These are phyloP conservation scores for Solanum tarijense DNA, from an alignment of 257 asterid genomes.

Conservation along the genomic window DNA sequence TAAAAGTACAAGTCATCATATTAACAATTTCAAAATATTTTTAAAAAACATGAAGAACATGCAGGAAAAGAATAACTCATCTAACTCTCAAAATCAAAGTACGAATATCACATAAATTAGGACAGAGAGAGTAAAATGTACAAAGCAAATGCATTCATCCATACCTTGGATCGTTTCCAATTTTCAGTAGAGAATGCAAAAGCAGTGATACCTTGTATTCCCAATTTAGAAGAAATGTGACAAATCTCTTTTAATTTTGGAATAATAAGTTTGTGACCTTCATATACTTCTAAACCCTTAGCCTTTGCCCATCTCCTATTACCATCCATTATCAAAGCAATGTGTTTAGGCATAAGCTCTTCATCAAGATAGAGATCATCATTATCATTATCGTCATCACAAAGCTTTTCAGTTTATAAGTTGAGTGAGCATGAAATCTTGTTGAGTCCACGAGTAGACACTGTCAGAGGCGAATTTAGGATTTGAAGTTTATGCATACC, in stretches of 20 bases:
- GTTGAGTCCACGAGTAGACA: not conserved
- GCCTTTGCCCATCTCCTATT: not conserved
- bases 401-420: not conserved
- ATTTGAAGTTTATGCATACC: not conserved
- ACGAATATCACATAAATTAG: not conserved
- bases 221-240: not conserved
- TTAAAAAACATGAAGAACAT: not conserved
- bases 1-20: not conserved
- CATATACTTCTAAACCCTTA: not conserved
- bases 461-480: not conserved
- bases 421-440: not conserved
- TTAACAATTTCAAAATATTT: too few relatives aligned
- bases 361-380: not conserved
- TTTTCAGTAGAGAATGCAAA: not conserved
- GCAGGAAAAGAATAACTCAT: not conserved
- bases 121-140: not conserved
- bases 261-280: not conserved
- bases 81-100: too few relatives aligned
- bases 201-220: not conserved
- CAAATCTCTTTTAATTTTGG: not conserved
- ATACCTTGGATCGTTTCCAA: not conserved
- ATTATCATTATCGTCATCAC: not conserved
- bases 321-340: not conserved
- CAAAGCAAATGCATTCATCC: not conserved
- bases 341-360: not conserved